Evolutionary conservation across 2,329 filamentous ascomycete species (phyloP), one percentile per base, ranked within the genome.

Genomic region (Fusarium equiseti): DNA sequence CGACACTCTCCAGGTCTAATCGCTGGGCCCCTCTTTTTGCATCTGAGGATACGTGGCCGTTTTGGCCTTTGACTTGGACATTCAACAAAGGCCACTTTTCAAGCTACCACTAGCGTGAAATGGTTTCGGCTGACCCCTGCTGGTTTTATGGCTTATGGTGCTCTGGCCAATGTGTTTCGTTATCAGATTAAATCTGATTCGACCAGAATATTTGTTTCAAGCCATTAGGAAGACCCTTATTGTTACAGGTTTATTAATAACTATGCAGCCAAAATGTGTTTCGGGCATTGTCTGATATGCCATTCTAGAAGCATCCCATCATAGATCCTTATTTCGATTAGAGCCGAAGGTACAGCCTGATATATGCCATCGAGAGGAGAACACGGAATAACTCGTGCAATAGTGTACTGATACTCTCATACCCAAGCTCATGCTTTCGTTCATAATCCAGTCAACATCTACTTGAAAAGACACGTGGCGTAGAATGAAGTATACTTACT

Each of bases 31-130:
- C 59, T 61, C 46, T 51, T 65, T 60, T 66, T 35, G 8, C 26
- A 62, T 26, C 59, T 50, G 43, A 68, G 62, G 67, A 70, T 65
- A 68, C 68, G 68, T 71, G 68, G 63, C 63, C 55, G 43, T 68
- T 68, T 52, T 42, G 22, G 32, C 16, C 42, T 60, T 42, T 51
- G 49, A 38, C 35, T 38, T 22, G 15, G 8, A 6, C 10, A 31
- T 26, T 38, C 29, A 7, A 56, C 24, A 43, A 24, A 52, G 49
- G 35, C 50, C 42, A 46, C 59, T 62, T 68, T 63, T 52, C 49
- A 70, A 68, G 67, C 62, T 70, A 55, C 52, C 31, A 24, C 62
- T 55, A 45, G 32, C 50, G 54, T 43, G 40, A 22, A 48, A 38
- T 31, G 44, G 51, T 56, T 51, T 61, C 26, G 24, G 59, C 27